phyloP scores from a whole-genome alignment of 139 green algal species.

The Nannochloris sp. region DNA sequence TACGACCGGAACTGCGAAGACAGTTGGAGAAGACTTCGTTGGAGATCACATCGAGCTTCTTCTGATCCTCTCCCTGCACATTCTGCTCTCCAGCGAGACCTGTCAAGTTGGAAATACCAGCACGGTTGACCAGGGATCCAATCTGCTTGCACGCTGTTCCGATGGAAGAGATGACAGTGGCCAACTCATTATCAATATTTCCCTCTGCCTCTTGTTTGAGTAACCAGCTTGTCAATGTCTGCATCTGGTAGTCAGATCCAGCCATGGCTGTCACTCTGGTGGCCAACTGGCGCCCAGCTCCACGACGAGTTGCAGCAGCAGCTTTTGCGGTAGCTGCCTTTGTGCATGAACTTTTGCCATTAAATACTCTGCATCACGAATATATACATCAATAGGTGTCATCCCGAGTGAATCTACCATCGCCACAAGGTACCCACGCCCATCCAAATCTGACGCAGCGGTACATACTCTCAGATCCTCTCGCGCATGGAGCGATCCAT shows the following conservation, averaged over 20 bases:
- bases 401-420: too few relatives aligned
- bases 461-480: too few relatives aligned
- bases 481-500: too few relatives aligned
- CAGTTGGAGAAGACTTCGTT: constrained; percentile 97
- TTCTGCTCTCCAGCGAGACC: constrained; percentile 26
- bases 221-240: constrained; percentile 35
- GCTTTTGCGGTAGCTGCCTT: too few relatives aligned
- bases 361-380: too few relatives aligned
- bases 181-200: constrained; percentile 83
- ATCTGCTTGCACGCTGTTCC: constrained; percentile 97
- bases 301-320: too few relatives aligned
- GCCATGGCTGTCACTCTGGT: too few relatives aligned
- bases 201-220: constrained; percentile 65
- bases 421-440: too few relatives aligned
- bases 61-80: constrained; percentile 94
- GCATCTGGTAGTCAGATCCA: constrained; percentile 9
- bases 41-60: constrained; percentile 99
- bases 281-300: too few relatives aligned
- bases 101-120: constrained; percentile 90
- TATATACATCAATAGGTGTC: too few relatives aligned
- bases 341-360: too few relatives aligned
- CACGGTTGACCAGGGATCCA: constrained; percentile 77
- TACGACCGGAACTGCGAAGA: constrained; percentile 46
- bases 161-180: constrained; percentile 88
- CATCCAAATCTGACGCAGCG: too few relatives aligned